Evolutionary conservation across 441 rosid genomes (phyloP).

Genomic region (Pelargonium cotyledonis): DNA sequence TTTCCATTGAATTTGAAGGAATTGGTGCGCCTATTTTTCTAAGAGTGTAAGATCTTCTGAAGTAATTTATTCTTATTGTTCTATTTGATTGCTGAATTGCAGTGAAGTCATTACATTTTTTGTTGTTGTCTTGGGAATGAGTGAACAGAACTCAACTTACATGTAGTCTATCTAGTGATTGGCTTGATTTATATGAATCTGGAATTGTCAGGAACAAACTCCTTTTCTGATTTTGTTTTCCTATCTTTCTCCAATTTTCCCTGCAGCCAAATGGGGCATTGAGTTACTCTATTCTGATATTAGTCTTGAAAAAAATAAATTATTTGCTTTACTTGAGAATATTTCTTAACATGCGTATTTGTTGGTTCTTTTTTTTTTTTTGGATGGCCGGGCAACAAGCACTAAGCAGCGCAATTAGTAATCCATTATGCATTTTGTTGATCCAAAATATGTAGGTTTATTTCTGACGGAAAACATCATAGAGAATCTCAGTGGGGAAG

Average conservation of each 20-base stretch:
- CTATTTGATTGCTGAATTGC: too few species aligned
- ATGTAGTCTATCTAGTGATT: too few species aligned
- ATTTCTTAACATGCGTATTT: background rate
- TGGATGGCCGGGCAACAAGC: background rate
- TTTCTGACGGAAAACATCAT: conserved; percentile 48
- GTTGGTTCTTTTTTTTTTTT: background rate
- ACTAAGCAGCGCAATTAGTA: background rate
- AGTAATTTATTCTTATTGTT: too few species aligned
- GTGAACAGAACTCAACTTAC: too few species aligned
- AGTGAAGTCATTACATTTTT: too few species aligned
- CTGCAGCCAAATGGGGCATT: background rate
- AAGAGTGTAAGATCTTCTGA: too few species aligned
- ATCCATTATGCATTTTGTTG: conserved; percentile 13
- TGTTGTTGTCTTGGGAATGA: too few species aligned
- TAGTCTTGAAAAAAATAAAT: background rate
- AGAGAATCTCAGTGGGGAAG: conserved; percentile 41
- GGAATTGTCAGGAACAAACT: background rate
- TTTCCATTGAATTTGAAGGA: too few species aligned
- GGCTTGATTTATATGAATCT: background rate
- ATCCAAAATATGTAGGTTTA: conserved; percentile 45
- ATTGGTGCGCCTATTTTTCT: too few species aligned
- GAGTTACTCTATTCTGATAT: background rate
- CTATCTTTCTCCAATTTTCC: too few species aligned
- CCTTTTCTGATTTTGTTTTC: background rate
- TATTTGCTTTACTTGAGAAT: background rate